phyloP scores from a whole-genome alignment of 139 green algal genomes.

The Chlamydomonas sphaeroides region DNA sequence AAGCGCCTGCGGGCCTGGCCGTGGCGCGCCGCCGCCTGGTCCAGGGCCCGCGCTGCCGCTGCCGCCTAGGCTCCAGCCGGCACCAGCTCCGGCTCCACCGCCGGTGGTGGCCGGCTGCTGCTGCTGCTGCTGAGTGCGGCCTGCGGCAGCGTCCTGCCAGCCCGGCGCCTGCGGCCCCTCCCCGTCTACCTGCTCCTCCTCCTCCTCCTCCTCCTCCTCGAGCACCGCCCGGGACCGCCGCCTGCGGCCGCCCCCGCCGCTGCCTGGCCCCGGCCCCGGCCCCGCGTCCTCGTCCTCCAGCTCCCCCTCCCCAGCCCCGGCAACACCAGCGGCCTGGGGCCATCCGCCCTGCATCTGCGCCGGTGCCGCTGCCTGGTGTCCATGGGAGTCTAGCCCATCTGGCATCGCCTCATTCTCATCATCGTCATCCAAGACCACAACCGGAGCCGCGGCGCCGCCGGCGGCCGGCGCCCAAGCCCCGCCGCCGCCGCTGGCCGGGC shows the following conservation, averaged over 20 bases:
- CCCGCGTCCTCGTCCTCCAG: neutral
- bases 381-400: neutral
- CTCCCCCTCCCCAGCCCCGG: neutral
- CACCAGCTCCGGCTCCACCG: neutral
- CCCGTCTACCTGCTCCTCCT: no score
- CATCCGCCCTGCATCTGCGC: no score
- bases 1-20: no score
- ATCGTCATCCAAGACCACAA: neutral
- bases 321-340: neutral
- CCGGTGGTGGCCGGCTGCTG: neutral
- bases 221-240: neutral
- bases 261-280: neutral
- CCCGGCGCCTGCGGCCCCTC: neutral
- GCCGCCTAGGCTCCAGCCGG: neutral
- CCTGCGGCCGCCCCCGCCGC: neutral
- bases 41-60: no score
- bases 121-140: no score
- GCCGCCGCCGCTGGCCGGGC: no score
- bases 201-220: neutral
- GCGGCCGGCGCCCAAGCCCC: no score
- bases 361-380: neutral
- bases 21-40: no score
- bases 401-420: neutral
- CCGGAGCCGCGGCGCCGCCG: no score
- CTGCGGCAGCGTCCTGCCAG: no score